Base-by-base conservation (phyloP, 1,284 basidiomycete genomes). In the Afroboletus lepidellus region DNA sequence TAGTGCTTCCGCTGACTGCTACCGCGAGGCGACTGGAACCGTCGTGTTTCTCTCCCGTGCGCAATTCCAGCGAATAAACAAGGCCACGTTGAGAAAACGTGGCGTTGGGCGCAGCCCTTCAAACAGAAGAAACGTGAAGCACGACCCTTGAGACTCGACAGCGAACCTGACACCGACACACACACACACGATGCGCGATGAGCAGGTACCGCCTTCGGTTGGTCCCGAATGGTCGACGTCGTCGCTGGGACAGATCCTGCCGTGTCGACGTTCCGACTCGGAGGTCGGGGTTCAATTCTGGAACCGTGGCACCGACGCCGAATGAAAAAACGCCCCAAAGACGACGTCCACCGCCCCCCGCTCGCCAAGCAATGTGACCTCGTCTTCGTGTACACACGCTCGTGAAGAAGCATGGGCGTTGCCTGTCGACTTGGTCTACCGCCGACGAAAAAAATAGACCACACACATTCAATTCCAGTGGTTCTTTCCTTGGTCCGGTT, bases 41-140 rank as follows among this genome's bases (percentile, higher is more conserved):
- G 15, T 25, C 7, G 3, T 21, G 2, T n/a, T 32, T 29, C 18
- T 37, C 42, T 15, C n/a, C 20, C 18, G 33, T 29, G 29, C 30
- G 23, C 53, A 9, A 18, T 44, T 39, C 24, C 18, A 32, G 30
- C 23, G 56, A 42, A 41, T 27, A 23, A 27, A 38, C 29, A 24
- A 38, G 20, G 46, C 51, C 56, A 57, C 41, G 45, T 55, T 55
- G 38, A 11, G 13, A 37, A 29, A 12, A 60, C 42, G 56, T 42
- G 58, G 30, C 15, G 38, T 45, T 12, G 41, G 33, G 49, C 39
- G 41, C 34, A 24, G 46, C 48, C 27, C 23, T 32, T 27, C 30
- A 30, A 46, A 41, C 53, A 30, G 9, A 27, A 27, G 25, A 27
- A 30, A 11, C 32, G 43, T 29, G 39, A 20, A 8, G 33, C 34